Evolutionary conservation across 306 rosid species (phyloP).

Genomic region (Cyclanthera cordifolia): DNA sequence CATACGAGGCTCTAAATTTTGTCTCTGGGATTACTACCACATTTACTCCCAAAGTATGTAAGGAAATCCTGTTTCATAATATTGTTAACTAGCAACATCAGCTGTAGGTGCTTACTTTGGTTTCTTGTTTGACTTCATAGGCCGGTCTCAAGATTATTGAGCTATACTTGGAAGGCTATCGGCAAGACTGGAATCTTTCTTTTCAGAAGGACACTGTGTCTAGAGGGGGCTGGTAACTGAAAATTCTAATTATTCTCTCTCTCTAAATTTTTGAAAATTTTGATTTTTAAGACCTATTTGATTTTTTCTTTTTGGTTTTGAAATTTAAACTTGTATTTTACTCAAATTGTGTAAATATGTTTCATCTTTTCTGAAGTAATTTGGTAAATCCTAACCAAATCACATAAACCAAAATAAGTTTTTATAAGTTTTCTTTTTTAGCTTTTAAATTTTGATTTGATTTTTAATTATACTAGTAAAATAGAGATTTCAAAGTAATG

Average conservation of each 20-base stretch:
- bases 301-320: too few relatives aligned
- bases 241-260: background rate
- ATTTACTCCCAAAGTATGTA: slow-evolving; percentile 75
- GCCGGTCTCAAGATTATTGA: slow-evolving; percentile 81
- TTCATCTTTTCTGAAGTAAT: too few relatives aligned
- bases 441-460: too few relatives aligned
- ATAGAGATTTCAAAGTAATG: too few relatives aligned
- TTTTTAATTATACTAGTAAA: too few relatives aligned
- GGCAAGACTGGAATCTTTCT: slow-evolving; percentile 93
- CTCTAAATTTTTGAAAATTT: background rate
- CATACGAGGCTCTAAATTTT: slow-evolving; percentile 67
- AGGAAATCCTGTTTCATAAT: background rate
- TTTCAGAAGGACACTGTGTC: slow-evolving; percentile 58
- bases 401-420: too few relatives aligned
- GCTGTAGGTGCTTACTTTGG: slow-evolving; percentile 2
- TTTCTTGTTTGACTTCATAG: slow-evolving; percentile 33
- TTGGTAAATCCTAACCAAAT: too few relatives aligned
- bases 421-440: too few relatives aligned
- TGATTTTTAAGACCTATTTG: too few relatives aligned
- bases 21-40: slow-evolving; percentile 67
- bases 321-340: too few relatives aligned
- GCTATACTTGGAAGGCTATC: slow-evolving; percentile 72
- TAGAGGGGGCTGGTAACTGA: slow-evolving; percentile 76
- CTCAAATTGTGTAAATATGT: too few relatives aligned
- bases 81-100: background rate